A percentile compares a stretch with the other conserved stretches of the same genome.
Conservation (phyloP, 2,329 filamentous ascomycete species). For the Monosporascus sp. region DNA sequence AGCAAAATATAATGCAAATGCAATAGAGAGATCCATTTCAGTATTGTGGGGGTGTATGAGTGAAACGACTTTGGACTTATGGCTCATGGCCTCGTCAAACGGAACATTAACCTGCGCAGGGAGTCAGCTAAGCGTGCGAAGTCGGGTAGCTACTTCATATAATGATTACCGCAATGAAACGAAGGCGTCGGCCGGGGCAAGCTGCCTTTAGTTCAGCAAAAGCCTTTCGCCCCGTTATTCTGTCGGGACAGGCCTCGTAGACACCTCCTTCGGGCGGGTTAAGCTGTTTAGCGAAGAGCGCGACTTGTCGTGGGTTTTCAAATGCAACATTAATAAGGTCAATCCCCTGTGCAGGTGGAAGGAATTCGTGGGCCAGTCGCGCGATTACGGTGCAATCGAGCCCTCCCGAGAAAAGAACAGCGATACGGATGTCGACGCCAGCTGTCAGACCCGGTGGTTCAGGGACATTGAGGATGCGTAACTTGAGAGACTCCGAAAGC, state of each 20-base stretch:
- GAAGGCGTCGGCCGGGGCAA: constrained; percentile 70
- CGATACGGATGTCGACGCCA: constrained; percentile 51
- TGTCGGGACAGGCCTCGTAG: constrained; percentile 85
- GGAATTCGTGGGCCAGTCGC: constrained; percentile 68
- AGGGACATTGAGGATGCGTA: constrained; percentile 63
- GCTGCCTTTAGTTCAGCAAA: constrained; percentile 65
- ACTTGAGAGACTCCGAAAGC: constrained; percentile 55
- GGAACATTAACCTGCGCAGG: constrained; percentile 65
- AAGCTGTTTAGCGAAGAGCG: constrained; percentile 39
- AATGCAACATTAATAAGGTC: constrained; percentile 96
- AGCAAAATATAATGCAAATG: constrained; percentile 90
- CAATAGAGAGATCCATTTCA: constrained; percentile 97
- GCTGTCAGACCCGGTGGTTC: constrained; percentile 37
- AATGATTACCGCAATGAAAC: constrained; percentile 63
- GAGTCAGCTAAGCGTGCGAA: neutral
- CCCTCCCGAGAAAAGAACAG: constrained; percentile 88
- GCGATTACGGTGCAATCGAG: constrained; percentile 89
- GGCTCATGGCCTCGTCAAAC: constrained; percentile 65
- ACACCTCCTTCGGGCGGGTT: constrained; percentile 28
- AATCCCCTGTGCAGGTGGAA: constrained; percentile 64
- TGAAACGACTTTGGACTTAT: constrained; percentile 64
- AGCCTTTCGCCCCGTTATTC: constrained; percentile 77
- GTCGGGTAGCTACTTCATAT: no score
- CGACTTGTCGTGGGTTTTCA: constrained; percentile 77
- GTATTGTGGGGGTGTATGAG: constrained; percentile 93